phyloP scores from a whole-genome alignment of 1,284 basidiomycete species.

The Mycena citricolor region DNA sequence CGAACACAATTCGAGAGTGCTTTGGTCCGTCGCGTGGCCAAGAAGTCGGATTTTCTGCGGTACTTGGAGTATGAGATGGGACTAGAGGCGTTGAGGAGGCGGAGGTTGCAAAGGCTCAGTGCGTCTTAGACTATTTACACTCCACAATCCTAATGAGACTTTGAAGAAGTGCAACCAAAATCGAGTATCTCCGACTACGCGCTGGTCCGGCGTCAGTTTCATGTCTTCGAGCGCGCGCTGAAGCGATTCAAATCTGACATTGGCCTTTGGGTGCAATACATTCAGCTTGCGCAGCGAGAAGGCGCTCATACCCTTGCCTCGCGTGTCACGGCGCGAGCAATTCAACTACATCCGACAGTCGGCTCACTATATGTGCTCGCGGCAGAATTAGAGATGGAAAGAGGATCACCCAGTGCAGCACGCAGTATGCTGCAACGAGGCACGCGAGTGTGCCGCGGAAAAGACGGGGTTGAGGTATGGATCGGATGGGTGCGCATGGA shows the following conservation, averaged over 20 bases:
- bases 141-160: constrained; percentile 3
- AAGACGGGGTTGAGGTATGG: constrained; percentile 76
- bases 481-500: constrained; percentile 90
- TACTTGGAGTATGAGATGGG: constrained; percentile 94
- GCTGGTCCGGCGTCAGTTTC: constrained; percentile 78
- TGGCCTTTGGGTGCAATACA: constrained; percentile 86
- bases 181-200: constrained; percentile 81
- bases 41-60: constrained; percentile 86
- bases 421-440: constrained; percentile 86
- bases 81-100: constrained; percentile 78
- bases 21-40: constrained; percentile 79
- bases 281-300: constrained; percentile 79
- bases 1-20: constrained; percentile 84
- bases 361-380: constrained; percentile 84
- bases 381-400: constrained; percentile 82
- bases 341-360: constrained; percentile 83
- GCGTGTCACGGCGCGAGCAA: constrained; percentile 74
- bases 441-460: constrained; percentile 62
- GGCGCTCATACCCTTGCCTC: constrained; percentile 82
- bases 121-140: constrained; percentile 31
- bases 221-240: constrained; percentile 89
- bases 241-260: constrained; percentile 89
- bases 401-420: constrained; percentile 78
- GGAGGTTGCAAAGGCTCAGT: constrained; percentile 76
- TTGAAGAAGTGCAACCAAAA: constrained; percentile 53